Evolutionary conservation across 441 rosid species (phyloP).

Genomic region (Syzygium malaccense): DNA sequence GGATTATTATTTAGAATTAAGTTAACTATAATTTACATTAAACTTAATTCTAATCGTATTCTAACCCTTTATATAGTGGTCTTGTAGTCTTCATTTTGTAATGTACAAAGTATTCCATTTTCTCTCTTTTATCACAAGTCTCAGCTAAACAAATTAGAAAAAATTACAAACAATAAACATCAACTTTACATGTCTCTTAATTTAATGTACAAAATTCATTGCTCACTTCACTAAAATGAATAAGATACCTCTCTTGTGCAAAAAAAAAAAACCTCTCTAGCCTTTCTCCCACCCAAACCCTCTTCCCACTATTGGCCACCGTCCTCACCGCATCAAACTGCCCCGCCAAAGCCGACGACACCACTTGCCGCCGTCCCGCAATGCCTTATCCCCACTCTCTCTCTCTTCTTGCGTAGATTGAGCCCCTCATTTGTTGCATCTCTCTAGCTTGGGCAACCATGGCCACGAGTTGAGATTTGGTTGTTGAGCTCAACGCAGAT

Average conservation of each 20-base stretch:
- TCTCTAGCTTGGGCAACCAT: too few species aligned
- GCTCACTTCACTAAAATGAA: not conserved
- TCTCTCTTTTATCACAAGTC: not conserved
- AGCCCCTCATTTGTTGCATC: too few species aligned
- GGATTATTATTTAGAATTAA: not conserved
- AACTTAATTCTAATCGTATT: not conserved
- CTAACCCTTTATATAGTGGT: not conserved
- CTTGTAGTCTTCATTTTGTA: not conserved
- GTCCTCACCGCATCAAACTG: not conserved
- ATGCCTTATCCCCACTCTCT: not conserved
- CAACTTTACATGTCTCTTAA: not conserved
- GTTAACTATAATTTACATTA: not conserved
- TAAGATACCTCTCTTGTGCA: not conserved
- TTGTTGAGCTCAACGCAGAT: not conserved
- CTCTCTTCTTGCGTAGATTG: too few species aligned
- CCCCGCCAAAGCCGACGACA: not conserved
- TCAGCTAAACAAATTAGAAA: not conserved
- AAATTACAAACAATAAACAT: not conserved
- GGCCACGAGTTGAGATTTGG: not conserved
- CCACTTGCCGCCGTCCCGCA: not conserved
- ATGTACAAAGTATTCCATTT: not conserved
- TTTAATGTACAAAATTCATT: not conserved
- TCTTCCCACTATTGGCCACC: not conserved
- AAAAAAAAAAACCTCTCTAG: not conserved
- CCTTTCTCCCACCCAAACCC: not conserved